Evolutionary conservation across 768 basidiomycete genomes (phyloP), one percentile per base, ranked within the genome.

Genomic region (Favolaschia claudopus): DNA sequence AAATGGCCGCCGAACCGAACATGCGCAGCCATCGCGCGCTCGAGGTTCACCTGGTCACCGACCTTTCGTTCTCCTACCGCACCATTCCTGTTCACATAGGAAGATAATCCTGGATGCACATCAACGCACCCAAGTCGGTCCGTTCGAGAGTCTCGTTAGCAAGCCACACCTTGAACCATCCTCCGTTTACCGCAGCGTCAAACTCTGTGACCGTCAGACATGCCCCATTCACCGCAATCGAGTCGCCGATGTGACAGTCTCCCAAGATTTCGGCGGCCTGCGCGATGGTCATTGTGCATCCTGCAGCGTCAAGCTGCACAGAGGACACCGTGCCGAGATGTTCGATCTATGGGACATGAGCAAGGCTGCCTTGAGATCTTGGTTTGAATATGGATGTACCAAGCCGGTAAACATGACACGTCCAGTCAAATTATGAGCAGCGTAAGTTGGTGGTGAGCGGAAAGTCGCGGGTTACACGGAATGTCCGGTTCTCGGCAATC

Each of bases 1-100:
- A 96, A 95, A 72, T 99, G 97, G 12, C 97, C 97, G 25, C 97
- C 97, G 68, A 99, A 97, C 54, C 96, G 82, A 17, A 85, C 88
- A 76, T 95, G 92, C 5, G 90, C 89, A 20, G 87, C 89, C 93
- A 99, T 95, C 3, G 97, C 97, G 46, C 97, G 85, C 78, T 99
- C 97, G 34, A 96, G 81, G 72, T 99, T 98, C 42, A 98, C 84
- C 66, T 87, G 82, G 63, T 93, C 89, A 19, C 92, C 93, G 17
- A 87, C 85, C 62, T 79, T 83, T 51, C 91, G 79, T 67, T 93
- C 88, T 29, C 95, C 95, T 96, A 64, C 1, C 19, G 25, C 31
- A 25, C 6, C 29, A 31, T 55, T 33, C 7, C 49, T 67, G 13
- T 34, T 29, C 24, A 36, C 43, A 45, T 31, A n/a, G 52, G 22